Evolutionary conservation across 2,329 filamentous ascomycete genomes (phyloP), one percentile per base, ranked within the genome.

Genomic region (Sarocladiaceae sp.): DNA sequence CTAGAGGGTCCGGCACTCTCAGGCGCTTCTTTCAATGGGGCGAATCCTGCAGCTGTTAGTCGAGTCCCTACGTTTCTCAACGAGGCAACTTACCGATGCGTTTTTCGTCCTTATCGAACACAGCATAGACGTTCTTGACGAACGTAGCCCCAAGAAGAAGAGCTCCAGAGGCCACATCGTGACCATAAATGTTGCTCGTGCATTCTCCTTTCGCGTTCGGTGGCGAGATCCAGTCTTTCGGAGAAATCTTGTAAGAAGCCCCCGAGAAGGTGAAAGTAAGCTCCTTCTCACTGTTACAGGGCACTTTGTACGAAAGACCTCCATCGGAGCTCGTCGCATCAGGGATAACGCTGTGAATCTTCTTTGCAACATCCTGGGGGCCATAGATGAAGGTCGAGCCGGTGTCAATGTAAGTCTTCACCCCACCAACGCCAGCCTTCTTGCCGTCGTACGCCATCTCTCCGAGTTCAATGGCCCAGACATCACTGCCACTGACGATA

Each of bases 91-190:
- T 59, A 76, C 83, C 85, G 51, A 89, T 78, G 43, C 74, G 75
- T 33, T 62, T 64, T 51, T 80, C 58, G 50, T 91, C 88, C 44
- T 78, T 78, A 60, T 95, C 89, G 59, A 94, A 95, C 19, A 93
- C 82, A 2, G 80, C 72, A 58, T 95, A 95, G 13, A 95, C 88
- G 53, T 94, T 95, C 68, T 94, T 95, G 49, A 95, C 65, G 55
- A 95, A 95, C 1, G 84, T 78, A 52, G 89, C 88, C 2, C 89
- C 89, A 1, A 95, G 64, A n/a, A 95, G 70, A 88, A 88, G 95
- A 21, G 80, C 54, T 53, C 68, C 71, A 1, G 71, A 65, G 37
- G 88, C 81, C 12, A 86, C 78, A 57, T 83, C 76, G 20, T 80
- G 73, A 2, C 84, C 85, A 44, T 88, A 82, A 27, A 95, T 77